Percentiles rank a stretch among this genome's conserved stretches.
These are phyloP conservation scores for Pseudocercospora ulei DNA, from an alignment of 2,329 filamentous ascomycete species.

Conservation along the genomic window DNA sequence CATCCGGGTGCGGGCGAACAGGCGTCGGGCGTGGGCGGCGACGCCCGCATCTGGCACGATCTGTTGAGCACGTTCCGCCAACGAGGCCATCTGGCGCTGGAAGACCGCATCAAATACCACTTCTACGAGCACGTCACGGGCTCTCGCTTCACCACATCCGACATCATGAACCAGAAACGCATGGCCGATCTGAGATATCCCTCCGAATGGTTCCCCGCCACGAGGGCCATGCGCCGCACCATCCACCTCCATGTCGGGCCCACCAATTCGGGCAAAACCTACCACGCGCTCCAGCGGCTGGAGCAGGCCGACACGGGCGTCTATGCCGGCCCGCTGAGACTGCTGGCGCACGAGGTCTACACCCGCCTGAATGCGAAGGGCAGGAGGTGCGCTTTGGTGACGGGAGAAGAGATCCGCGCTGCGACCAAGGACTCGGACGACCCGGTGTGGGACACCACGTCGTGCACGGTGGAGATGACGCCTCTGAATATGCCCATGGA, in stretches of 20 bases:
- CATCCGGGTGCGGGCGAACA: conserved; percentile 35
- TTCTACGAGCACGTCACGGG: conserved; percentile 59
- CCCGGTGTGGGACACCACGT: conserved; percentile 47
- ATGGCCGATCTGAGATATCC: conserved; percentile 81
- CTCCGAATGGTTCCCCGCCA: conserved; percentile 82
- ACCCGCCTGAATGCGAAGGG: conserved; percentile 72
- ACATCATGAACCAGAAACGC: conserved; percentile 51
- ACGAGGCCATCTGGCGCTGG: conserved; percentile 25
- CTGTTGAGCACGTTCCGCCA: conserved; percentile 15
- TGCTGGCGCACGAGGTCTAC: conserved; percentile 92
- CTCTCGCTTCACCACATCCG: conserved; percentile 47
- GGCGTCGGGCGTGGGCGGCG: neutral
- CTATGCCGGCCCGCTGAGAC: conserved; percentile 78
- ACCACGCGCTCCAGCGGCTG: conserved; percentile 76
- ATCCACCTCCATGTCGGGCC: conserved; percentile 91
- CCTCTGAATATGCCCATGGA: conserved; percentile 56
- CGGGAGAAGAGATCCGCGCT: conserved; percentile 76
- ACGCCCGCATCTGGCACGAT: conserved; percentile 16
- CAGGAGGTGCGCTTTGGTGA: conserved; percentile 66
- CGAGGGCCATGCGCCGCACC: conserved; percentile 66
- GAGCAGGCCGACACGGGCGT: conserved; percentile 67
- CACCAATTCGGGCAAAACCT: conserved; percentile 97
- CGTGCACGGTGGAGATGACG: conserved; percentile 92
- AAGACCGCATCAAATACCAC: conserved; percentile 48
- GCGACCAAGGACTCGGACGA: conserved; percentile 46